Evolutionary conservation across 73 alveolate species (phyloP), one percentile per base, ranked within the genome.

Genomic region (Paramecium biaurelia): DNA sequence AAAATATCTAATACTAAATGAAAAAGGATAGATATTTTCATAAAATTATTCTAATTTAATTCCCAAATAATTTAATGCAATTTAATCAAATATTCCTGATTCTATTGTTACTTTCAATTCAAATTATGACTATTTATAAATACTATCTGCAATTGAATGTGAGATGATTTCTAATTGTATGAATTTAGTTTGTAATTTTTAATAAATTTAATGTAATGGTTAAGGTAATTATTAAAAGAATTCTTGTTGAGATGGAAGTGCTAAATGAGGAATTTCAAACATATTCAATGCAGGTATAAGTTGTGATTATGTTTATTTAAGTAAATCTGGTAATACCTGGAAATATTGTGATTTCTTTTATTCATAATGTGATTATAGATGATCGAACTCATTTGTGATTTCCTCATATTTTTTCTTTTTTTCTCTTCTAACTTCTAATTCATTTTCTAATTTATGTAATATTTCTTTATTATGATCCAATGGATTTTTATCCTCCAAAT

Each of bases 121-220:
- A 23, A 30, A 79, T 47, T 79, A n/a, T 43, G 90, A 79, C 23
- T 43, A 34, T 45, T 79, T 79, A 45, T 43, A 79, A 43, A 30
- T 30, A 14, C 74, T 45, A 23, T 79, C 90, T 24, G 47, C 32
- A 2, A 23, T 38, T 8, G 70, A 53, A 79, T 41, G 70, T 47
- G 47, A 30, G 20, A 79, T 24, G 10, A 79, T 79, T 42, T 79
- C 90, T 14, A 79, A 26, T 30, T n/a, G 9, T n/a, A 79, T 38
- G 72, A 41, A 79, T 45, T 79, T 79, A 3, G 90, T 30, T 41
- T 79, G n/a, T 45, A 79, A 47, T 47, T 79, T 79, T 79, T 79
- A 45, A 79, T 79, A 79, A 43, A 79, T 79, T 45, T 41, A 41
- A 24, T 30, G 42, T 34, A 79, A 47, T 30, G 90, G 90, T 47